Evolutionary conservation across 2,329 filamentous ascomycete species (phyloP).

Genomic region (Taxawa tesnikishii): DNA sequence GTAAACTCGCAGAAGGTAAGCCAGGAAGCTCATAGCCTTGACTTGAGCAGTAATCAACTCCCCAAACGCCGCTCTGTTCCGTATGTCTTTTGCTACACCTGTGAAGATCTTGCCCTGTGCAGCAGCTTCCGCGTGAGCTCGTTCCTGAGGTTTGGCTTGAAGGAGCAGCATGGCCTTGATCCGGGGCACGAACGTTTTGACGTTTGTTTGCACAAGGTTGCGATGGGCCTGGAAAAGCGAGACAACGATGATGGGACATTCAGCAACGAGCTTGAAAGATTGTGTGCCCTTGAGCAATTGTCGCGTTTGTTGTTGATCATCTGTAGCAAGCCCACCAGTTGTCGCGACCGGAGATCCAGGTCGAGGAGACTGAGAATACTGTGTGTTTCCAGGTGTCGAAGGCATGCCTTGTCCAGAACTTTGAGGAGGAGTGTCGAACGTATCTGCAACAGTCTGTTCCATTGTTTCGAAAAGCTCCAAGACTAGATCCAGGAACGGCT

Average conservation of each 20-base stretch:
- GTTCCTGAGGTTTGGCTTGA: constrained; percentile 86
- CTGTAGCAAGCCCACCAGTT: constrained; percentile 42
- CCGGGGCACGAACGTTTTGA: constrained; percentile 81
- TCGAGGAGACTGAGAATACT: constrained; percentile 75
- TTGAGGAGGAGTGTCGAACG: constrained; percentile 67
- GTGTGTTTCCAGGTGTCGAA: constrained; percentile 47
- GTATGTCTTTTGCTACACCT: constrained; percentile 85
- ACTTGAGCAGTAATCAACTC: constrained; percentile 97
- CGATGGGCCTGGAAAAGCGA: constrained; percentile 95
- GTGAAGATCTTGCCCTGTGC: constrained; percentile 74
- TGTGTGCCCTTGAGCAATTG: constrained; percentile 88
- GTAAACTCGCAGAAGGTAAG: constrained; percentile 82
- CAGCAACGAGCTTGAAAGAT: constrained; percentile 95
- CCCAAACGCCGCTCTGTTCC: constrained; percentile 85
- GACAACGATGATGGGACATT: constrained; percentile 97
- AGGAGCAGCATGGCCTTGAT: constrained; percentile 84
- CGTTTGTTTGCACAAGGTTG: constrained; percentile 65
- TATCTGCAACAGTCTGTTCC: constrained; percentile 88
- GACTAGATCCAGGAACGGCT: constrained; percentile 81
- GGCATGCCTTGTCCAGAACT: constrained; percentile 46
- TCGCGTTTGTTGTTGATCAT: constrained; percentile 74
- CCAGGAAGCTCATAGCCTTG: constrained; percentile 97
- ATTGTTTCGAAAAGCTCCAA: constrained; percentile 93
- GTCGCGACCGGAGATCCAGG: constrained; percentile 83
- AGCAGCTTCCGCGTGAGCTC: constrained; percentile 76